Evolutionary conservation across 1,139 yeast genomes (phyloP), one percentile per base, ranked within the genome.

Genomic region (Lodderomyces metapsilosis): DNA sequence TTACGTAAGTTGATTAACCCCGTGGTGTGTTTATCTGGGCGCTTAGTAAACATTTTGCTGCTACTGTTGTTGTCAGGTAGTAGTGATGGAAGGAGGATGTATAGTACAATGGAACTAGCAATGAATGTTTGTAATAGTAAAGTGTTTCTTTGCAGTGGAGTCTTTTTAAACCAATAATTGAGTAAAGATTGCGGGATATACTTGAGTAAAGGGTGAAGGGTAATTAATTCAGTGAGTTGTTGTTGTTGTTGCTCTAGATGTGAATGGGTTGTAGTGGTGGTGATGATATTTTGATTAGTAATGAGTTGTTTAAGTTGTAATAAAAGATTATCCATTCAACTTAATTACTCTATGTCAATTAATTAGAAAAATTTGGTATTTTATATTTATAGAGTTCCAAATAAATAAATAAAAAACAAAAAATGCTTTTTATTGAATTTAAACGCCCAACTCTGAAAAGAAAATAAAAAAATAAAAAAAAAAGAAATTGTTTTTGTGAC

Each of bases 1-100:
- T 88, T 88, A 45, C 92, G 78, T 49, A 83, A 72, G 59, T 91
- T 92, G 50, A 83, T 72, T 37, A 91, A 68, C 2, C 97, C 97
- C 0, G 94, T 88, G 12, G 96, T 85, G 56, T 80, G 71, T 51
- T 77, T 82, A 54, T 82, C 94, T n/a, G 82, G 82, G 54, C 89
- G 67, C 50, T 76, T 80, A 34, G 72, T 57, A 46, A 72, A 71
- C 78, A 72, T 72, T 39, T 47, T 31, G 36, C 40, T 34, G 17
- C 33, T 16, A 13, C 15, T 16, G 16, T 33, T 36, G 11, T 24
- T 36, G 12, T 25, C 31, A 20, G 23, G 22, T 28, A 43, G 40
- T 15, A 52, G 42, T 12, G 52, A 49, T 2, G 71, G 70, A 11
- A 57, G 39, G 33, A 64, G 38, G 15, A 65, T 55, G 43, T 65